phyloP scores from a whole-genome alignment of 179 eudicot genomes.

The Heliamphora pulchella region DNA sequence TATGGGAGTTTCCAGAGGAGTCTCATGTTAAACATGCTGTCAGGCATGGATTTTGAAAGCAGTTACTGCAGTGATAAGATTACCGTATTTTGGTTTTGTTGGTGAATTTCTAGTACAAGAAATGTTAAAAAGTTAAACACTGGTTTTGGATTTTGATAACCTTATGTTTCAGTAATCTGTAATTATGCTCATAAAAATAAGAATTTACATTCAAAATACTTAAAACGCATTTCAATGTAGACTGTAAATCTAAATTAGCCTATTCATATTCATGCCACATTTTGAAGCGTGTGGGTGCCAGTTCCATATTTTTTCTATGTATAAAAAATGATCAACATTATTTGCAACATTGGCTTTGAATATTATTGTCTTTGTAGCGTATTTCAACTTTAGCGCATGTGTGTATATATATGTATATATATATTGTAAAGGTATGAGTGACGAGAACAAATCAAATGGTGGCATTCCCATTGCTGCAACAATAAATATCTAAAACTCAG shows the following conservation, averaged over 20 bases:
- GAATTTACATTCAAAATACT: neutral
- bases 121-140: neutral
- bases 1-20: neutral
- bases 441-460: too few species aligned
- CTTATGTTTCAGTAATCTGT: neutral
- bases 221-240: neutral
- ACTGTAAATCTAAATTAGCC: neutral
- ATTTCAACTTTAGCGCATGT: neutral
- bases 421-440: too few species aligned
- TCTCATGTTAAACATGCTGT: conserved; percentile 3
- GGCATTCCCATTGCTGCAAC: too few species aligned
- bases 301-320: too few species aligned
- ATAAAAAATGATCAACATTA: neutral
- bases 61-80: neutral
- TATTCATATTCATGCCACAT: neutral
- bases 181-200: neutral
- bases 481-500: too few species aligned
- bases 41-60: neutral
- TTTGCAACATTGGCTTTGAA: neutral
- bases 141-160: neutral
- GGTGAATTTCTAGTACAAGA: neutral
- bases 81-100: neutral
- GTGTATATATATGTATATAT: too few species aligned
- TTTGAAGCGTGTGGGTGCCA: neutral
- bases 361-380: neutral